Base-by-base conservation (phyloP, 129 eudicot genomes). In the Artemisia tridentata region DNA sequence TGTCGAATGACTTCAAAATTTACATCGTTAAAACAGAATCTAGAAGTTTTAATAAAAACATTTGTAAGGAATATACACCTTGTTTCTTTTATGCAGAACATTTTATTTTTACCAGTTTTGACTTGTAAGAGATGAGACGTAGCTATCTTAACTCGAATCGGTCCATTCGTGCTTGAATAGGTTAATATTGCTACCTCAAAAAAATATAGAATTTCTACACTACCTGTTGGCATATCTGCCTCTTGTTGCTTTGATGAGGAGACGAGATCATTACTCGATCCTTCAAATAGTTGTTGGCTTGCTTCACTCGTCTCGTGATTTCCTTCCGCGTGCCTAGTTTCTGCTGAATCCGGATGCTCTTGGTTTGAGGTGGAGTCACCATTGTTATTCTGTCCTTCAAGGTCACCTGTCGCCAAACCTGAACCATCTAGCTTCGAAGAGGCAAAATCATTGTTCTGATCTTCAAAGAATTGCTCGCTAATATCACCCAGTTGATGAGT, bases 201-300 rank as follows among this genome's bases (percentile, higher is more conserved):
- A 72, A 73, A 21, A 74, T 20, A 49, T 27, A 68, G 27, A 38
- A 47, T 57, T 67, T 67, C 25, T 31, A 59, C 4, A 19, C 60
- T 75, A 86, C 96, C 96, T 78, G 88, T 71, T 59, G 73, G 65
- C 74, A 47, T 63, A 66, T 79, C 71, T 58, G 74, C 38, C 6
- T 75, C 79, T 20, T 81, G 85, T 73, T 76, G 77, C 75, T 84
- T 75, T 52, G 84, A 86, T 3, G 85, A 80, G 27, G 87, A 72
- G 47, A 77, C 74, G 34, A 34, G 69, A 75, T 63, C 69, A 45
- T 75, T 63, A 38, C 72, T 55, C 23, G 49, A 46, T 55, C 60
- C 67, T 69, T 75, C 76, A 52, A 50, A 69, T 5, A 20, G 17
- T 31, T 54, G 81, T 61, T 80, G 77, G 60, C 67, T 84, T 49